A percentile compares a stretch with the other conserved stretches of the same genome.
Conservation (phyloP, 495 filamentous ascomycete species). For the Podospora appendiculata region DNA sequence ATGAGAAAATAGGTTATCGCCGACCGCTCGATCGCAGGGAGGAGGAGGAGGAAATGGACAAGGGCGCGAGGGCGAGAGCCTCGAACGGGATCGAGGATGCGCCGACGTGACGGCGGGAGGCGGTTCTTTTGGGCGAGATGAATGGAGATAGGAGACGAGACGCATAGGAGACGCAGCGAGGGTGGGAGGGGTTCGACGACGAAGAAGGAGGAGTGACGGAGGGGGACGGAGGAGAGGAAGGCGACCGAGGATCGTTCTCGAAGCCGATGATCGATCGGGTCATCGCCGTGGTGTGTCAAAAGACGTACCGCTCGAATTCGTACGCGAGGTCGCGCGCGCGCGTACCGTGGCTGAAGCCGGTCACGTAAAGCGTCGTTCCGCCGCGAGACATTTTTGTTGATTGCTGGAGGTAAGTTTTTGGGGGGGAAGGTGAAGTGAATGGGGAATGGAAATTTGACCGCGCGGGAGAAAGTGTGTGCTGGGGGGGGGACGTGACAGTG, state of each 20-base stretch:
- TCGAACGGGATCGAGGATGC: conserved; percentile 16
- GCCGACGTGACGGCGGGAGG: conserved; percentile 11
- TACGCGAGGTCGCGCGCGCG: conserved; percentile 99
- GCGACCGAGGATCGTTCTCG: conserved; percentile 31
- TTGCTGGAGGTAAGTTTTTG: background rate
- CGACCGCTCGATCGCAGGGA: conserved; percentile 51
- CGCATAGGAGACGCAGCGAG: conserved; percentile 15
- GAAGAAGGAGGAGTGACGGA: conserved; percentile 33
- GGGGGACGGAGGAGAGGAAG: conserved; percentile 23
- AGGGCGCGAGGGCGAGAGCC: conserved; percentile 20
- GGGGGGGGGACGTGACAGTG: too few species aligned
- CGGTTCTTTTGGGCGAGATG: conserved; percentile 19
- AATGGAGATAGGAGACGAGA: conserved; percentile 27
- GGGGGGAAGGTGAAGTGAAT: background rate
- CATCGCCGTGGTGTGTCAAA: conserved; percentile 26
- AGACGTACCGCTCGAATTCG: conserved; percentile 93
- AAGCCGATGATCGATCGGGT: conserved; percentile 32
- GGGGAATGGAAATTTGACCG: too few species aligned
- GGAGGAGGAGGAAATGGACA: conserved; percentile 18
- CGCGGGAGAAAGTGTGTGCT: too few species aligned
- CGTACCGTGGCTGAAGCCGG: conserved; percentile 96
- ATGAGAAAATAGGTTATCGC: conserved; percentile 27
- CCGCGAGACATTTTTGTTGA: conserved; percentile 72
- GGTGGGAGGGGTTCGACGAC: conserved; percentile 30
- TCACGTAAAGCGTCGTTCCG: conserved; percentile 91